Evolutionary conservation across 73 alveolate genomes (phyloP).

Genomic region (Paraurostyla sp.): DNA sequence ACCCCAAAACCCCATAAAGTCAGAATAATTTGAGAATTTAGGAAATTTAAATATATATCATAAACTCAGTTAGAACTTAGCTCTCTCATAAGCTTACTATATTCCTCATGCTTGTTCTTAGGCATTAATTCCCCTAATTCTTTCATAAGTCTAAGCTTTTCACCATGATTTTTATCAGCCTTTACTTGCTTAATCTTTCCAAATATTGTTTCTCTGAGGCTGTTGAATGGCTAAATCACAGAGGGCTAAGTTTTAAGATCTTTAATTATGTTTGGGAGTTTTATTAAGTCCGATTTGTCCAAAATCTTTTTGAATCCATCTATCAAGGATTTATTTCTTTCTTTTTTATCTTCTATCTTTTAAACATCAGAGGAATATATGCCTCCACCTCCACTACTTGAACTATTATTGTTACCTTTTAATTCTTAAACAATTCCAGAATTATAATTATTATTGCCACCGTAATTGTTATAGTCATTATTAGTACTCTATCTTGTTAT

Average conservation of each 20-base stretch:
- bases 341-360: not conserved
- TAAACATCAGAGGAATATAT: not conserved
- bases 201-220: not conserved
- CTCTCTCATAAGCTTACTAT: not conserved
- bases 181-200: not conserved
- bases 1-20: too few species aligned
- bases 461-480: too few species aligned
- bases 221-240: not conserved
- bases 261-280: not conserved
- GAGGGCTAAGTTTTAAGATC: not conserved
- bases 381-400: not conserved
- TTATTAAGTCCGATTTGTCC: not conserved
- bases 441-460: not conserved
- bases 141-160: not conserved
- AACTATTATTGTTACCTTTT: not conserved
- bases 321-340: not conserved
- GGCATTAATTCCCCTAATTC: not conserved
- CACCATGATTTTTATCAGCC: not conserved
- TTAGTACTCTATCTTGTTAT: too few species aligned
- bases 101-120: not conserved
- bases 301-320: slow-evolving; percentile 7
- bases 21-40: too few species aligned
- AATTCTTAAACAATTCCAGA: not conserved
- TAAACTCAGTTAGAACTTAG: too few species aligned
- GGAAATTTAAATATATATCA: too few species aligned